Percentiles rank a stretch among this genome's conserved stretches.
Evolutionary conservation across 345 rosid genomes (phyloP).

Genomic region (Pistacia integerrima): DNA sequence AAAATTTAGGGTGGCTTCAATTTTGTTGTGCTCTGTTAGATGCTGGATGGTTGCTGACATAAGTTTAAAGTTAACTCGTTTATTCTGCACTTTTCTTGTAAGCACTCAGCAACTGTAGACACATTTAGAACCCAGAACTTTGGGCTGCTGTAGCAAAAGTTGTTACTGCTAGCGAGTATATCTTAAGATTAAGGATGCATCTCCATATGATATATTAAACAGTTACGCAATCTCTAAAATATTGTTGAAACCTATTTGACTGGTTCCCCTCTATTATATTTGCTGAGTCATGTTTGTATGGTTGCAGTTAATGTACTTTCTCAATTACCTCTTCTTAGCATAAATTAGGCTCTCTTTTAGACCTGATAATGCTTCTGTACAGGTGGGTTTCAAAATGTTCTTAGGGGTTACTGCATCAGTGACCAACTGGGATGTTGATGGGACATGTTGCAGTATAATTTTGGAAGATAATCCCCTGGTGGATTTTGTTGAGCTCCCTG

Average conservation of each 20-base stretch:
- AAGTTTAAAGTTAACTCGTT: not conserved
- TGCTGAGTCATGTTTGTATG: slow-evolving; percentile 3
- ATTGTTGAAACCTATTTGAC: not conserved
- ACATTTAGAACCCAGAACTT: not conserved
- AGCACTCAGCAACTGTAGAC: not conserved
- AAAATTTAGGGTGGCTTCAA: not conserved
- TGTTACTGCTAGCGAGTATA: not conserved
- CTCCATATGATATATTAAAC: not conserved
- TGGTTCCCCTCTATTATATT: not conserved
- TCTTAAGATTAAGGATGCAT: not conserved
- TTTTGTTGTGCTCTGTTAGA: not conserved
- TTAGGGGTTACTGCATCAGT: slow-evolving; percentile 87
- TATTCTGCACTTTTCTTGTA: not conserved
- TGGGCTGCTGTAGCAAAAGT: not conserved
- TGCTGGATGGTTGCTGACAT: not conserved
- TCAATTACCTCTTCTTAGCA: not conserved
- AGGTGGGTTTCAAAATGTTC: slow-evolving; percentile 98
- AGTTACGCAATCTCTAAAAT: not conserved
- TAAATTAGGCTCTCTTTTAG: not conserved
- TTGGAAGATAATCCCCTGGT: slow-evolving; percentile 93
- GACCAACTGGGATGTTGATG: slow-evolving; percentile 81
- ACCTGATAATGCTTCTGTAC: slow-evolving; percentile 20
- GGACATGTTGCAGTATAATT: slow-evolving; percentile 77
- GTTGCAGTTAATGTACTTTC: not conserved
- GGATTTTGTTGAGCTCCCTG: slow-evolving; percentile 95